phyloP scores from a whole-genome alignment of 768 basidiomycete species.

The Floccularia luteovirens region DNA sequence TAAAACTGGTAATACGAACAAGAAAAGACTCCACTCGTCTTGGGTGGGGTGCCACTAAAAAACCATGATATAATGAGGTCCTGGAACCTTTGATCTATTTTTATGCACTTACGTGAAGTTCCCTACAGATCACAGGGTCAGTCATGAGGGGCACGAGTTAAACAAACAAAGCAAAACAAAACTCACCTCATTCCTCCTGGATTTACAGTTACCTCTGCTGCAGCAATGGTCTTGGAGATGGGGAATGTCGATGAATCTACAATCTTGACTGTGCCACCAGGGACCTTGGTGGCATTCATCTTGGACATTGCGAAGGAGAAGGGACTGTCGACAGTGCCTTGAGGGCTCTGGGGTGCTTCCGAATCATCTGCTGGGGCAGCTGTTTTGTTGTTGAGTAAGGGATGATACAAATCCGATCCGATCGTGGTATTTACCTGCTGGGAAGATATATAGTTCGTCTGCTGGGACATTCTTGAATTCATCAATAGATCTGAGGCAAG shows the following conservation, averaged over 20 bases:
- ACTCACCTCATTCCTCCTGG: conserved; percentile 46
- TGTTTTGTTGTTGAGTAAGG: conserved; percentile 7
- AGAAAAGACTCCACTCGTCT: conserved; percentile 57
- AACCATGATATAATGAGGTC: conserved; percentile 2
- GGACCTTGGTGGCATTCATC: conserved; percentile 30
- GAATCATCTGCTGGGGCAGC: conserved; percentile 27
- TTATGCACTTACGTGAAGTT: conserved; percentile 39
- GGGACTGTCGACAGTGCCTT: conserved; percentile 34
- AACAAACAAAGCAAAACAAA: neutral
- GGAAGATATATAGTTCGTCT: conserved; percentile 46
- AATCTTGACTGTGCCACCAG: conserved; percentile 43
- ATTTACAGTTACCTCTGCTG: conserved; percentile 50
- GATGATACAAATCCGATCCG: neutral
- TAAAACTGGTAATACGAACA: conserved; percentile 25
- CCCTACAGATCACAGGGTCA: conserved; percentile 20
- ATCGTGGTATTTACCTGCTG: conserved; percentile 22
- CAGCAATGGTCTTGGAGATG: conserved; percentile 43
- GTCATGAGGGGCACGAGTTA: neutral
- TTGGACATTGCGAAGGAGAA: conserved; percentile 42
- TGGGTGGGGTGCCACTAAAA: conserved; percentile 63
- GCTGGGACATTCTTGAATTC: conserved; percentile 36
- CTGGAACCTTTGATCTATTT: neutral
- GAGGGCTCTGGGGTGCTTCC: conserved; percentile 27
- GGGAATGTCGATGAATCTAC: conserved; percentile 47
- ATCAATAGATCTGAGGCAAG: conserved; percentile 15